Conservation (phyloP, 768 basidiomycete species). For the Auriculariales sp. region DNA sequence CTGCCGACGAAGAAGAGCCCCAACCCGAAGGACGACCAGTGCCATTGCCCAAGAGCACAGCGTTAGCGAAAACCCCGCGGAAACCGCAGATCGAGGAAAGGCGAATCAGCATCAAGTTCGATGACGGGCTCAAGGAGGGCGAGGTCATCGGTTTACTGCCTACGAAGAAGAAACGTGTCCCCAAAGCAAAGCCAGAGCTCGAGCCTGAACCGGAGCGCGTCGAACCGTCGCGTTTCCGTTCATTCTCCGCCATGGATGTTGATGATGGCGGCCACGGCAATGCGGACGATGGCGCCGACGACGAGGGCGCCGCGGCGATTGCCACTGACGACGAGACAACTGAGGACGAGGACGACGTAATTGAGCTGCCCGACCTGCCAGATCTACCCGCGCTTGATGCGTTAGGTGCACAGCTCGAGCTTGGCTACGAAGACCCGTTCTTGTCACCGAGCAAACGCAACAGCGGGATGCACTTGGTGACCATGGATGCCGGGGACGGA, state of each 20-base stretch:
- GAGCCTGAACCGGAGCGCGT: background rate
- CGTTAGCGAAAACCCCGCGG: background rate
- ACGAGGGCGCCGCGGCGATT: too few species aligned
- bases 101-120: too few species aligned
- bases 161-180: conserved; percentile 3
- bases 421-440: background rate
- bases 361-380: background rate
- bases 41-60: background rate
- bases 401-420: background rate
- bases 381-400: background rate
- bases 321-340: too few species aligned
- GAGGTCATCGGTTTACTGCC: background rate
- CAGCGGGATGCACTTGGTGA: background rate
- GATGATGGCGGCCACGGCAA: background rate
- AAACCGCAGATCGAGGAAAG: background rate
- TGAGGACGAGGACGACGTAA: background rate
- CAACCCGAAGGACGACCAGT: background rate
- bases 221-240: background rate
- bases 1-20: background rate
- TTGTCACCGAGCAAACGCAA: background rate
- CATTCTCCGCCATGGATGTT: background rate
- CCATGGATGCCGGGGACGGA: background rate
- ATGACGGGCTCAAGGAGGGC: too few species aligned
- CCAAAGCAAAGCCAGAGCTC: conserved; percentile 36
- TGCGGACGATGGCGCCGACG: background rate